A percentile compares a stretch with the other conserved stretches of the same genome.
Evolutionary conservation across 2,329 filamentous ascomycete species (phyloP).

Genomic region (Lasiodiplodia citricola): DNA sequence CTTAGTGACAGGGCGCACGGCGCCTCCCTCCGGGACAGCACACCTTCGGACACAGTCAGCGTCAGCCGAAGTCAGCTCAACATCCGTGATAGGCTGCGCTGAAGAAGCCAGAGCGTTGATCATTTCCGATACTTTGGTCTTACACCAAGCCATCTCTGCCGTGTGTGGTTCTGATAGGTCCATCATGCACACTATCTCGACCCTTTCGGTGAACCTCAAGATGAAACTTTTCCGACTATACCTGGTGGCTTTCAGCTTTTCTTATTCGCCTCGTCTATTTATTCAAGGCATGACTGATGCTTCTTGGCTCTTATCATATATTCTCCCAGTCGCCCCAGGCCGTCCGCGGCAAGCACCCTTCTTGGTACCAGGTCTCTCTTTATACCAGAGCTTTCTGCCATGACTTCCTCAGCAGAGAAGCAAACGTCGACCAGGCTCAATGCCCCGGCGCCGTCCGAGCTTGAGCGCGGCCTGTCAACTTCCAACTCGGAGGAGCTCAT

Average conservation of each 20-base stretch:
- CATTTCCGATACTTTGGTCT: not conserved
- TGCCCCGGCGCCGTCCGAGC: not conserved
- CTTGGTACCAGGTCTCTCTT: not conserved
- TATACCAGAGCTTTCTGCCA: not conserved
- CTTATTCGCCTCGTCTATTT: conserved; percentile 15
- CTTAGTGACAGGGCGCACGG: conserved; percentile 5
- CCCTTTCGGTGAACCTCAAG: not conserved
- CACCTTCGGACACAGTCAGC: conserved; percentile 18
- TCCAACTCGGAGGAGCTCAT: conserved; percentile 16
- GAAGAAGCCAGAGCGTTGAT: not conserved
- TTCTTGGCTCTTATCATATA: not conserved
- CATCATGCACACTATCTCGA: not conserved
- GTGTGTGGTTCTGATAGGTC: not conserved
- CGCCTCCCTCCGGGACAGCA: conserved; percentile 17
- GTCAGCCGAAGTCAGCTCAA: not conserved
- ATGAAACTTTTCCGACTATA: conserved; percentile 1
- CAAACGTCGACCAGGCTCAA: not conserved
- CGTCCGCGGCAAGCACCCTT: not conserved
- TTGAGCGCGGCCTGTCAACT: conserved; percentile 4
- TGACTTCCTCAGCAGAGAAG: conserved; percentile 4
- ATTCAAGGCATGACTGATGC: conserved; percentile 9
- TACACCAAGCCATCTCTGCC: not conserved
- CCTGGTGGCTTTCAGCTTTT: not conserved
- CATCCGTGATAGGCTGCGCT: not conserved
- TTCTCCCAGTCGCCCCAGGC: not conserved